Conservation (phyloP, 164 flowering plant species). For the Nymphaea thermarum region DNA sequence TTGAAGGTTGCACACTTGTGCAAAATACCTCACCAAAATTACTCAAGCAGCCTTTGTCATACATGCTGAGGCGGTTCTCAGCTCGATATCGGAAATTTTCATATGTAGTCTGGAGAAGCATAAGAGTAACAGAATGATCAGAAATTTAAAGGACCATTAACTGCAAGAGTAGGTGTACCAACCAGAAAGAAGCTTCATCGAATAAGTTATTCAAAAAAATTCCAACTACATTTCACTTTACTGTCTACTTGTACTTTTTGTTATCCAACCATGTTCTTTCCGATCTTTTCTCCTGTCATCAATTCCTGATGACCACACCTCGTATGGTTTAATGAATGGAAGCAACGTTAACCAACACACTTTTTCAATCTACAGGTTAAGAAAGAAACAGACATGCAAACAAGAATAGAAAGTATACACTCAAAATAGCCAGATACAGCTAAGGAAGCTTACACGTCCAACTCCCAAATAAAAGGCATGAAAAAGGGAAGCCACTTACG, state of each 20-base stretch:
- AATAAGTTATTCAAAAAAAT: neutral
- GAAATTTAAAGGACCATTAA: too few relatives aligned
- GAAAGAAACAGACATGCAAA: too few relatives aligned
- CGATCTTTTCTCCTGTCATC: neutral
- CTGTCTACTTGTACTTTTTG: neutral
- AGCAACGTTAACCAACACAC: too few relatives aligned
- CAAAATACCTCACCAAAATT: slow-evolving; percentile 81
- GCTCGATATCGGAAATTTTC: slow-evolving; percentile 84
- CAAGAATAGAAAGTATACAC: too few relatives aligned
- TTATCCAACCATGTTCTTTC: neutral
- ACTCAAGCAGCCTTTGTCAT: slow-evolving; percentile 50
- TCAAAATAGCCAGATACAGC: too few relatives aligned
- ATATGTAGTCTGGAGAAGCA: slow-evolving; percentile 58
- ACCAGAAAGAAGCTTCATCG: neutral
- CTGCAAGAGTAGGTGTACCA: neutral
- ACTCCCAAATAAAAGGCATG: too few relatives aligned
- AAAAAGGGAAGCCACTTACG: too few relatives aligned
- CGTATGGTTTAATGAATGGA: too few relatives aligned
- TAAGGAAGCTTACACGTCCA: too few relatives aligned
- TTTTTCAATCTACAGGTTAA: too few relatives aligned
- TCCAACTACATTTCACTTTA: neutral
- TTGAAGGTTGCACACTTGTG: slow-evolving; percentile 51
- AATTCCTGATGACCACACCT: too few relatives aligned
- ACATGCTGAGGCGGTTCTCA: slow-evolving; percentile 58
- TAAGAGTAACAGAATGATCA: neutral